Conservation (phyloP, 768 basidiomycete species). For the Tricholoma sp. region DNA sequence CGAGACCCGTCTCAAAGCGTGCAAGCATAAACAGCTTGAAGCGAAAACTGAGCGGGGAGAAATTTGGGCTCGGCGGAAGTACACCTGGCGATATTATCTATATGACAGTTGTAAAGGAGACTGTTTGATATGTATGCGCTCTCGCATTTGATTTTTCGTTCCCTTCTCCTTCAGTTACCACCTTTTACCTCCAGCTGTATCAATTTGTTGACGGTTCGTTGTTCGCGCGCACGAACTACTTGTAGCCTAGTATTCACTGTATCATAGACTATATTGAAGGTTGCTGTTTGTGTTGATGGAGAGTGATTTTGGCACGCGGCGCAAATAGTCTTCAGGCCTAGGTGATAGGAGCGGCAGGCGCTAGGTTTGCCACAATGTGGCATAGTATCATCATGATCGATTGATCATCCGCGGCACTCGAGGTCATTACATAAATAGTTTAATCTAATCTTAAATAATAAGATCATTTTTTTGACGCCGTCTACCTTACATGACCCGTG, state of each 20-base stretch:
- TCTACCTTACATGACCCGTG: too few species aligned
- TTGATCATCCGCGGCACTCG: too few species aligned
- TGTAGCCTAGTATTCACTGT: conserved; percentile 1
- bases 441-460: too few species aligned
- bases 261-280: neutral
- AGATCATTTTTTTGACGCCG: too few species aligned
- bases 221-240: neutral
- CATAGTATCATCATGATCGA: too few species aligned
- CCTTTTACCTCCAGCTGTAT: neutral
- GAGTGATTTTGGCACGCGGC: too few species aligned
- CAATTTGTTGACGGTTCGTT: neutral
- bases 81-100: conserved; percentile 31
- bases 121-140: conserved; percentile 17
- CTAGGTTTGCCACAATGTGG: too few species aligned
- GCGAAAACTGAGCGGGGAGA: conserved; percentile 22
- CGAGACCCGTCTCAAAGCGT: conserved; percentile 13
- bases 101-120: conserved; percentile 42
- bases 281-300: neutral
- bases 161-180: neutral
- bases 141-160: neutral
- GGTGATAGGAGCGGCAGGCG: too few species aligned
- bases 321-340: too few species aligned
- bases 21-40: conserved; percentile 24
- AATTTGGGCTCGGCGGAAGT: conserved; percentile 11
- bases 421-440: too few species aligned